Evolutionary conservation across 108 stramenopile genomes (phyloP), one percentile per base, ranked within the genome.

Genomic region (Fistulifera pelliculosa): DNA sequence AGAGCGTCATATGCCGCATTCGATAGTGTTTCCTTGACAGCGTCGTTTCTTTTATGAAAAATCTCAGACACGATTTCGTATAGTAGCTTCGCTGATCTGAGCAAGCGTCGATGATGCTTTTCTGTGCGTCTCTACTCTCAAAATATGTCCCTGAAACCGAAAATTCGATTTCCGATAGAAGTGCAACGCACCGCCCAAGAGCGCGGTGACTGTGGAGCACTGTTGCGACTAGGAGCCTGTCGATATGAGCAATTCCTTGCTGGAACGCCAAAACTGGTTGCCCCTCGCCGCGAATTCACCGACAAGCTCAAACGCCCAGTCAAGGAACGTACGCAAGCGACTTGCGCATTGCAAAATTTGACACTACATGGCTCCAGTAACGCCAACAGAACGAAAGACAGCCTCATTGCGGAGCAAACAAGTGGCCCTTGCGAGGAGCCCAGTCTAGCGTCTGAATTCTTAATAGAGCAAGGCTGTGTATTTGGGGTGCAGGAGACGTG

Each of bases 351-450:
- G 86, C 14, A 93, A 41, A 86, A 77, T 22, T 66, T 61, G n/a
- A 84, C 75, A 60, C 78, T 76, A 57, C 80, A 74, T 19, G 90
- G 90, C 54, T 88, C 86, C 1, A 93, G 53, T 39, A 73, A 73
- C 21, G 65, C 56, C 10, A 85, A 48, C 43, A 93, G 68, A 23
- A 88, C 47, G 7, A 93, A 56, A 0, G 90, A 88, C 22, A 87
- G 68, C n/a, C 86, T 66, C 25, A 85, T 64, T 2, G 85, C 65
- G 0, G 83, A 85, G 1, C 67, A 62, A 26, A 93, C 58, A 13
- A 93, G 66, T 22, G 85, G 74, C 12, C 90, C 90, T 45, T 92
- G 90, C 41, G 81, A 54, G 44, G 69, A 49, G n/a, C 90, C 90
- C 44, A 87, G 54, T 40, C 84, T 56, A 18, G 83, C 66, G 47